Evolutionary conservation across 768 basidiomycete species (phyloP).

Genomic region (Mycena epipterygia): DNA sequence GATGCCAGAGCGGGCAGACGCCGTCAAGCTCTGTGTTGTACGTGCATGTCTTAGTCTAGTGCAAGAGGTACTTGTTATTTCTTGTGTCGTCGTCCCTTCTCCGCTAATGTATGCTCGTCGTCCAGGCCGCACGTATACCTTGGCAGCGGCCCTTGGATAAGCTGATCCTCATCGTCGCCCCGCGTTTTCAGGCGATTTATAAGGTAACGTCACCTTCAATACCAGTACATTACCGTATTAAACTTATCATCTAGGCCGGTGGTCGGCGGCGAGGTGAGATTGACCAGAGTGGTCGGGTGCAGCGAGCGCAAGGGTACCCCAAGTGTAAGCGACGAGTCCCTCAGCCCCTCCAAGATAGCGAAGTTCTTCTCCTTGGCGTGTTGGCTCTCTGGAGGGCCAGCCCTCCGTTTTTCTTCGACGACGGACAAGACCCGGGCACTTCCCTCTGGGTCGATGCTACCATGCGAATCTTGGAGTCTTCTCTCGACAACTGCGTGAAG

Average conservation of each 20-base stretch:
- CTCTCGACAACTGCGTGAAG: conserved; percentile 76
- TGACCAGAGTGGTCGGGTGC: conserved; percentile 68
- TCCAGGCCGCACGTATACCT: conserved; percentile 64
- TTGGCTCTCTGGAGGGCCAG: conserved; percentile 76
- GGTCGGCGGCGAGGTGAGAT: conserved; percentile 71
- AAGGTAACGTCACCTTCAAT: conserved; percentile 54
- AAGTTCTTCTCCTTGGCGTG: conserved; percentile 78
- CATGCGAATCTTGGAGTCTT: conserved; percentile 71
- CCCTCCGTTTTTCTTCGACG: conserved; percentile 64
- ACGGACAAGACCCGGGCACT: conserved; percentile 55
- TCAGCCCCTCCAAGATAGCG: conserved; percentile 76
- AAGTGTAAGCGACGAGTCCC: conserved; percentile 67
- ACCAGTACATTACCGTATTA: not conserved
- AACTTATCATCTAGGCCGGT: conserved; percentile 55
- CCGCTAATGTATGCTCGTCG: conserved; percentile 6
- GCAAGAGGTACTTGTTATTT: conserved; percentile 66
- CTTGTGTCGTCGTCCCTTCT: not conserved
- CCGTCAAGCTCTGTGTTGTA: conserved; percentile 83
- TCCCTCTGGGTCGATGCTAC: conserved; percentile 60
- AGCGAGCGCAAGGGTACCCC: conserved; percentile 68
- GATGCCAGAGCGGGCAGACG: conserved; percentile 84
- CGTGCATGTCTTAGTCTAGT: conserved; percentile 79
- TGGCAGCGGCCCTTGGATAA: conserved; percentile 70
- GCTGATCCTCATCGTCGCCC: conserved; percentile 59
- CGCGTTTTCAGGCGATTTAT: conserved; percentile 68